Percentiles rank a stretch among this genome's conserved stretches.
These are phyloP conservation scores for Cupressus sempervirens DNA, from an alignment of 75 land plant genomes.

Conservation along the genomic window DNA sequence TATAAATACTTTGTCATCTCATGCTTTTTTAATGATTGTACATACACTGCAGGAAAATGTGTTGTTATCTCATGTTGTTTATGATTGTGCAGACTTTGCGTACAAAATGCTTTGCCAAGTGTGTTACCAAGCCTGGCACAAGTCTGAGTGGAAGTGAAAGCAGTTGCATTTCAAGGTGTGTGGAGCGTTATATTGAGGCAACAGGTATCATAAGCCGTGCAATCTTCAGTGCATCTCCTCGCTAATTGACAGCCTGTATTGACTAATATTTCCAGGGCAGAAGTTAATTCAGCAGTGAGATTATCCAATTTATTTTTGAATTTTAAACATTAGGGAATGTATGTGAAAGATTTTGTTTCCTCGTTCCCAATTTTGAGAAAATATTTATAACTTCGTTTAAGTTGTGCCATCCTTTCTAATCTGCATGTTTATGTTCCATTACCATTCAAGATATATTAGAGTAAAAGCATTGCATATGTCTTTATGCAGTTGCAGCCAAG, in stretches of 20 bases:
- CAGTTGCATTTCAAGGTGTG: constrained; percentile 88
- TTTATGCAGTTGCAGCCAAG: not conserved
- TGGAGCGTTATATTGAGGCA: constrained; percentile 97
- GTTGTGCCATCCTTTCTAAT: not conserved
- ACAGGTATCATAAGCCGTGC: constrained; percentile 82
- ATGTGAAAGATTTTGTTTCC: not conserved
- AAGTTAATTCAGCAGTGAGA: not conserved
- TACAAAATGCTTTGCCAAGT: constrained; percentile 86
- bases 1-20: too few relatives aligned
- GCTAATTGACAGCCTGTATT: constrained; percentile 12
- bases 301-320: not conserved
- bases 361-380: constrained; percentile 1
- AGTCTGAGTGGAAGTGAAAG: constrained; percentile 89
- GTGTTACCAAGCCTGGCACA: constrained; percentile 86
- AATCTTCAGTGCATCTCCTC: constrained; percentile 44
- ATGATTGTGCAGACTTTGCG: constrained; percentile 64
- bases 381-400: not conserved
- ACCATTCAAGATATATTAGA: not conserved
- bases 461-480: not conserved
- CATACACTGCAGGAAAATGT: too few relatives aligned
- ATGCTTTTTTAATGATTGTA: too few relatives aligned
- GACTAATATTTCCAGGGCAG: not conserved
- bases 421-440: not conserved
- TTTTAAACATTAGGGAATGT: not conserved
- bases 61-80: not conserved